Percentiles rank a stretch among this genome's conserved stretches.
These are phyloP conservation scores for Warburgia ugandensis DNA, from an alignment of 164 flowering plant species.

Conservation along the genomic window DNA sequence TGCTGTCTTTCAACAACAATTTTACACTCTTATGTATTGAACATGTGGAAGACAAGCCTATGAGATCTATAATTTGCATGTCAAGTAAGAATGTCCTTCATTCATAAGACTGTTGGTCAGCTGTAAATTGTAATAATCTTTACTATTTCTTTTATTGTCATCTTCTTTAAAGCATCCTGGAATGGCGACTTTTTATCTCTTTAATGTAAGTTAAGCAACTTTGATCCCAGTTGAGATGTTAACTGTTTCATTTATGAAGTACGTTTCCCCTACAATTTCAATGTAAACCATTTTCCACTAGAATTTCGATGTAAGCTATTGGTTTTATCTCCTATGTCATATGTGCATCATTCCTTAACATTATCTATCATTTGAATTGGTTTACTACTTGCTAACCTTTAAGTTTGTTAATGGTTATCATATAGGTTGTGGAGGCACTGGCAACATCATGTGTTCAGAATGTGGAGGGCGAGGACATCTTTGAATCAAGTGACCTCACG, in stretches of 20 bases:
- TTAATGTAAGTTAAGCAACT: no score
- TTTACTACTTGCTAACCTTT: constrained; percentile 1
- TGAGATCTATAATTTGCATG: no score
- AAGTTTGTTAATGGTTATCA: neutral
- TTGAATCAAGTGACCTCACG: constrained; percentile 4
- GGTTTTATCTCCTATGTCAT: neutral
- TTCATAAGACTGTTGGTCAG: no score
- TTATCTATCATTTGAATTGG: neutral
- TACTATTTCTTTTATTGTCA: no score
- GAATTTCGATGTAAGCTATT: neutral
- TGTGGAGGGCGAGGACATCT: constrained; percentile 46
- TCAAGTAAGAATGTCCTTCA: no score
- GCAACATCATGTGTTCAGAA: constrained; percentile 36
- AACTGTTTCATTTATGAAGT: neutral
- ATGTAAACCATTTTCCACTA: neutral
- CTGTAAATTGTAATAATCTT: no score
- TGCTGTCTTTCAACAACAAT: no score
- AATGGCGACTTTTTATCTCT: no score
- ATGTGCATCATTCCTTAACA: neutral
- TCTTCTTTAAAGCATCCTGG: no score
- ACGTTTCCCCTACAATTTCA: neutral
- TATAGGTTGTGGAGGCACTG: constrained; percentile 58
- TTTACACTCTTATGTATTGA: no score
- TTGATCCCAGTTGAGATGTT: no score
- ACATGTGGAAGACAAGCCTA: no score